phyloP scores from a whole-genome alignment of 768 basidiomycete genomes.

The Leccinum olivaceopallidum region DNA sequence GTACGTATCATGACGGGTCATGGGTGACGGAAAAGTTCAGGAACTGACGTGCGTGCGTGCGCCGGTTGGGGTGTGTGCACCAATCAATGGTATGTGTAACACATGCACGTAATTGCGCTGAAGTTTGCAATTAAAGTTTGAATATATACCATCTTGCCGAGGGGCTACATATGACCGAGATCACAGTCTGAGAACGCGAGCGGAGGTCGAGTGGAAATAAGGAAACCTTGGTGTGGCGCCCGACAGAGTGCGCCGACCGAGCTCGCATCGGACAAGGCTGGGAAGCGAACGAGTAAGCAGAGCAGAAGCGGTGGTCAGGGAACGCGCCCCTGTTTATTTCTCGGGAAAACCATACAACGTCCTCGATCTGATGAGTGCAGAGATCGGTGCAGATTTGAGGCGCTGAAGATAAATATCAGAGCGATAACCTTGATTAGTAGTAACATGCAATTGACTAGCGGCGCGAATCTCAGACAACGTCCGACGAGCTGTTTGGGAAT shows the following conservation, averaged over 20 bases:
- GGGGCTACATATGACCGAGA: neutral
- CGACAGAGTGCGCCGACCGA: slow-evolving; percentile 18
- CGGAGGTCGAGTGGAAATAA: slow-evolving; percentile 27
- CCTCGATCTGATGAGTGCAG: slow-evolving; percentile 45
- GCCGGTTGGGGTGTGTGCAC: too few relatives aligned
- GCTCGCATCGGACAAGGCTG: slow-evolving; percentile 59
- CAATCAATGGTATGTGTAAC: neutral
- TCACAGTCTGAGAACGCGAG: slow-evolving; percentile 7
- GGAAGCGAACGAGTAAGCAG: slow-evolving; percentile 54
- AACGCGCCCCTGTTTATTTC: slow-evolving; percentile 32
- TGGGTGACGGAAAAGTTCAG: neutral
- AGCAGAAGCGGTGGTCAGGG: slow-evolving; percentile 44
- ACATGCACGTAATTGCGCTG: slow-evolving; percentile 37
- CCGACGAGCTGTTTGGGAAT: slow-evolving; percentile 31
- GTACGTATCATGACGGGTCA: slow-evolving; percentile 5
- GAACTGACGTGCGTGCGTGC: slow-evolving; percentile 18
- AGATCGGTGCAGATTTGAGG: slow-evolving; percentile 56
- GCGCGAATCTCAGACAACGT: slow-evolving; percentile 45
- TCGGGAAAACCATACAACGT: slow-evolving; percentile 41
- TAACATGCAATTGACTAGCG: slow-evolving; percentile 36
- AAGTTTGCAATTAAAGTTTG: slow-evolving; percentile 34
- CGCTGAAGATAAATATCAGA: slow-evolving; percentile 46
- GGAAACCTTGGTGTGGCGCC: slow-evolving; percentile 14
- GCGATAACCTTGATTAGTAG: slow-evolving; percentile 37
- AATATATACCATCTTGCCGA: slow-evolving; percentile 10